These are phyloP conservation scores for Corymbia citriodora DNA, from an alignment of 441 rosid genomes.

Conservation along the genomic window DNA sequence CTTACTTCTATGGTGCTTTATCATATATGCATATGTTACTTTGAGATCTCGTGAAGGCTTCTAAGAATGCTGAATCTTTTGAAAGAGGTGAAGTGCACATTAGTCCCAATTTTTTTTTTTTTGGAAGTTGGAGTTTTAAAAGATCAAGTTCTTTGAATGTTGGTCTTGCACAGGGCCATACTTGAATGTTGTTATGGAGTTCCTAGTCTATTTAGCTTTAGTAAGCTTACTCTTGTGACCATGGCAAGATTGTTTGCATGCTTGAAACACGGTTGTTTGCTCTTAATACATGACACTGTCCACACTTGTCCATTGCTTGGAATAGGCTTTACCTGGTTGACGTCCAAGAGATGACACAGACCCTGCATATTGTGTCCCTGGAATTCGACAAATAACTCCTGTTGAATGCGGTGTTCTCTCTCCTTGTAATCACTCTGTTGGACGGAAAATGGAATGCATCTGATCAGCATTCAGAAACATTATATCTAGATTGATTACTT, in stretches of 20 bases:
- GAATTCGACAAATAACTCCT: background rate
- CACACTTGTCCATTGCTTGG: background rate
- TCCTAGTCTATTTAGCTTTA: background rate
- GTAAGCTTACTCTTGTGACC: background rate
- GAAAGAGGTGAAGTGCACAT: background rate
- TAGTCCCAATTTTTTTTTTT: background rate
- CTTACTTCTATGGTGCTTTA: background rate
- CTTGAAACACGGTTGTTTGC: background rate
- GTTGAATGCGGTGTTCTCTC: background rate
- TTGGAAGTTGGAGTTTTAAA: background rate
- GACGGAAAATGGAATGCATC: background rate
- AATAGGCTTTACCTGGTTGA: background rate
- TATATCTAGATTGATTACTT: background rate
- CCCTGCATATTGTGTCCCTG: no score
- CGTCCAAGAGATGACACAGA: no score
- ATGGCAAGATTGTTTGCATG: background rate
- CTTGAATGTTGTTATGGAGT: background rate
- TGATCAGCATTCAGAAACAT: background rate
- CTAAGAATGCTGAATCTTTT: background rate
- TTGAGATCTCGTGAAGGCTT: background rate
- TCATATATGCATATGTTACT: background rate
- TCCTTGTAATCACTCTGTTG: background rate
- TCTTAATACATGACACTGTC: background rate
- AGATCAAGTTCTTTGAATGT: background rate
- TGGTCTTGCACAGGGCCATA: background rate